These are phyloP conservation scores for Picochlorum sp. DNA, from an alignment of 139 green algal genomes.

Conservation along the genomic window DNA sequence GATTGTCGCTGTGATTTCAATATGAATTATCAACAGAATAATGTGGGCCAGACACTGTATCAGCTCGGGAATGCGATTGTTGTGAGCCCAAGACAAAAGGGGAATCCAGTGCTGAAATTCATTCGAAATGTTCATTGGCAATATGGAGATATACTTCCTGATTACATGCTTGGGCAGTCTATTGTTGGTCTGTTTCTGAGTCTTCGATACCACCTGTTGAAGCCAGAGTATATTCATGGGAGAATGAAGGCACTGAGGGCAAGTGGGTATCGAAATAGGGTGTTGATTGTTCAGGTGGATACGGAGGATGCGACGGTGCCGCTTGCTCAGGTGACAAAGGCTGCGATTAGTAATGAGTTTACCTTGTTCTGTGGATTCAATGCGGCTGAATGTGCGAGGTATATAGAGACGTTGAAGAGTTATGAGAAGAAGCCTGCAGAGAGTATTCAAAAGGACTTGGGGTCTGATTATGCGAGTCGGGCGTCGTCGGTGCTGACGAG, in stretches of 20 bases:
- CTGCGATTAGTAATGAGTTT: constrained; percentile 64
- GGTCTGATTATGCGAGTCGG: constrained; percentile 68
- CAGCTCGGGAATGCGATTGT: constrained; percentile 49
- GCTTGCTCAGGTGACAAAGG: constrained; percentile 62
- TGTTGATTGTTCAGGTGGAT: constrained; percentile 84
- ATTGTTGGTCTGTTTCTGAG: constrained; percentile 68
- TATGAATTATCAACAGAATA: too few relatives aligned
- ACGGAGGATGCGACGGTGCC: constrained; percentile 72
- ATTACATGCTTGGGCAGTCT: constrained; percentile 66
- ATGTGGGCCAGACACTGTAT: too few relatives aligned
- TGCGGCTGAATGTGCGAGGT: constrained; percentile 76
- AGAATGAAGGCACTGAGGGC: constrained; percentile 70
- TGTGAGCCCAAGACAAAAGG: constrained; percentile 67
- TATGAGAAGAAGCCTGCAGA: constrained; percentile 87
- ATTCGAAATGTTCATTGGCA: constrained; percentile 78
- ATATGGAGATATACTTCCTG: constrained; percentile 65
- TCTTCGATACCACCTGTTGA: constrained; percentile 82
- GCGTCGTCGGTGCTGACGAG: constrained; percentile 57
- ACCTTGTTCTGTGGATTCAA: constrained; percentile 84
- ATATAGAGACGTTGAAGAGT: constrained; percentile 86
- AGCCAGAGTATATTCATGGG: constrained; percentile 82
- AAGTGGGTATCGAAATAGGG: constrained; percentile 55
- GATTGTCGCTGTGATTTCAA: too few relatives aligned
- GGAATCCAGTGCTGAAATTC: constrained; percentile 82
- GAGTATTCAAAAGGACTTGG: constrained; percentile 48